Conservation (phyloP, 2,329 filamentous ascomycete species). For the Nemania sp. region DNA sequence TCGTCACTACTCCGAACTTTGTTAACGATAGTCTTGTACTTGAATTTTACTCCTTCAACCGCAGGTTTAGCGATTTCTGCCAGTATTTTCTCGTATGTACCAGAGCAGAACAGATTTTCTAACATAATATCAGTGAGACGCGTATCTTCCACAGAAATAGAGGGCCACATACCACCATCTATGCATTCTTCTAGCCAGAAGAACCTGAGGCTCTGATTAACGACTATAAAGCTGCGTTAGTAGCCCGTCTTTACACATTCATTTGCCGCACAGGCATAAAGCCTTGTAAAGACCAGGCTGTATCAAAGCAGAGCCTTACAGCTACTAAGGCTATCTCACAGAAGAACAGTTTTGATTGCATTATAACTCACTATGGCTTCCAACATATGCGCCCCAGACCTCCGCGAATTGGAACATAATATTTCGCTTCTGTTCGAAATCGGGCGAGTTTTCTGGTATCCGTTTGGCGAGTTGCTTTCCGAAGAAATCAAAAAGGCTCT, state of each 20-base stretch:
- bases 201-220: constrained; percentile 70
- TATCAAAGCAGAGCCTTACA: not conserved
- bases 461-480: constrained; percentile 47
- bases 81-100: constrained; percentile 63
- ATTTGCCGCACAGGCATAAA: not conserved
- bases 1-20: constrained; percentile 45
- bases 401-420: constrained; percentile 59
- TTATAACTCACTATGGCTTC: constrained; percentile 50
- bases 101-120: constrained; percentile 64
- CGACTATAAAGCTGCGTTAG: constrained; percentile 41
- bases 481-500: constrained; percentile 61
- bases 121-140: not conserved
- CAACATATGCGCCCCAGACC: constrained; percentile 73
- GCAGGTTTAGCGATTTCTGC: constrained; percentile 61
- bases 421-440: constrained; percentile 46
- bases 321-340: not conserved
- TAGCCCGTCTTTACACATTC: not conserved
- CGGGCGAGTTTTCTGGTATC: constrained; percentile 50
- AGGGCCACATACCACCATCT: constrained; percentile 59
- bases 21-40: constrained; percentile 52
- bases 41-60: constrained; percentile 57
- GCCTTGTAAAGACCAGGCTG: not conserved
- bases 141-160: not conserved
- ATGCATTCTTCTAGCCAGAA: constrained; percentile 81
- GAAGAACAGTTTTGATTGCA: not conserved